Conservation (phyloP, 495 filamentous ascomycete species). For the Sordaria brevicollis region DNA sequence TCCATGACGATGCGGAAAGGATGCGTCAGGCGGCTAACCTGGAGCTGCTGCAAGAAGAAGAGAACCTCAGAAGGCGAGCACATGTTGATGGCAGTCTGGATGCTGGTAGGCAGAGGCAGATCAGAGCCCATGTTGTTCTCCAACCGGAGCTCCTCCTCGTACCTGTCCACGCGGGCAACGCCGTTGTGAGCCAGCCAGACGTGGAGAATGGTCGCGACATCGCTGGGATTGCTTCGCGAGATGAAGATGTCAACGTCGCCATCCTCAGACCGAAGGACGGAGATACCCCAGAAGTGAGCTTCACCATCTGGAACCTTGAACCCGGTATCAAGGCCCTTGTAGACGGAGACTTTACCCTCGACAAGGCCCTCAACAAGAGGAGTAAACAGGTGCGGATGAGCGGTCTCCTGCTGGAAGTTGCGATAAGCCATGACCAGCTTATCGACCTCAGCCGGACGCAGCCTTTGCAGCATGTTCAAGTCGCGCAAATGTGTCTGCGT, state of each 20-base stretch:
- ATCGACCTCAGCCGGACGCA: slow-evolving; percentile 9
- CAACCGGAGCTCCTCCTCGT: slow-evolving; percentile 14
- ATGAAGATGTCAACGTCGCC: slow-evolving; percentile 10
- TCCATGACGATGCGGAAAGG: slow-evolving; percentile 9
- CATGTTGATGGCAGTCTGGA: slow-evolving; percentile 9
- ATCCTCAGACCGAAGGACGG: not conserved
- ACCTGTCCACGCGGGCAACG: slow-evolving; percentile 9
- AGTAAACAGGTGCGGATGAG: slow-evolving; percentile 3
- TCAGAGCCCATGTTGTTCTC: not conserved
- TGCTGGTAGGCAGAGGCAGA: slow-evolving; percentile 7
- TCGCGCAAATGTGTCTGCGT: slow-evolving; percentile 13
- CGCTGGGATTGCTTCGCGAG: slow-evolving; percentile 13
- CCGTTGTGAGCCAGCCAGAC: slow-evolving; percentile 18
- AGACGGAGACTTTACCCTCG: slow-evolving; percentile 6
- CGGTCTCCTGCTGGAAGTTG: slow-evolving; percentile 1
- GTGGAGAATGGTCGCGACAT: slow-evolving; percentile 14
- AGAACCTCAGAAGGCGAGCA: slow-evolving; percentile 12
- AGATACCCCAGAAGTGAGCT: slow-evolving; percentile 16
- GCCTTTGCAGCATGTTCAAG: slow-evolving; percentile 12
- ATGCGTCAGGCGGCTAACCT: slow-evolving; percentile 3
- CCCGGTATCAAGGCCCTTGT: slow-evolving; percentile 15
- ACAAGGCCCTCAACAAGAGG: slow-evolving; percentile 10
- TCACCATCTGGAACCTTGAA: slow-evolving; percentile 16
- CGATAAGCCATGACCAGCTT: slow-evolving; percentile 11
- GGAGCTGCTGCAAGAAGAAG: slow-evolving; percentile 11